These are phyloP conservation scores for Alectoria sarmentosa DNA, from an alignment of 495 filamentous ascomycete genomes.

Conservation along the genomic window DNA sequence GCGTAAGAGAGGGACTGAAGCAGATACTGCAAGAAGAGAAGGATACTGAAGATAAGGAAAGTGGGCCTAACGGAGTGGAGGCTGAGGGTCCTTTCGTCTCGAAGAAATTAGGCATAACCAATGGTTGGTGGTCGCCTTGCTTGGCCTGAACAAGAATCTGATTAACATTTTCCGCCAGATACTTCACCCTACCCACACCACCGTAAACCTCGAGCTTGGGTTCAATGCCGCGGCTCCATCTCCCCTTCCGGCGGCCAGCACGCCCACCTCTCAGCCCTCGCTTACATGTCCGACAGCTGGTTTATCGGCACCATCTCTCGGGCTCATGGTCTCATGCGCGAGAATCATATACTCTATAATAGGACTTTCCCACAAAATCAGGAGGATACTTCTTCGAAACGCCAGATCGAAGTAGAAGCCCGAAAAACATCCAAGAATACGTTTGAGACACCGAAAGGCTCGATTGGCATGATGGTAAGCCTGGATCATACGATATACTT, in stretches of 20 bases:
- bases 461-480: constrained; percentile 92
- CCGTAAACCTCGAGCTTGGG: constrained; percentile 69
- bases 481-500: constrained; percentile 95
- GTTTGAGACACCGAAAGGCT: constrained; percentile 29
- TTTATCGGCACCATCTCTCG: constrained; percentile 85
- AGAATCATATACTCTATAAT: constrained; percentile 30
- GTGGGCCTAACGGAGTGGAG: constrained; percentile 27
- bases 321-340: constrained; percentile 66
- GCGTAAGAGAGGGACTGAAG: constrained; percentile 32
- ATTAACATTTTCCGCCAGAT: constrained; percentile 24
- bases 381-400: not conserved
- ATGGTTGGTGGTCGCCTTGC: constrained; percentile 33
- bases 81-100: constrained; percentile 38
- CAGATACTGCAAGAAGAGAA: constrained; percentile 18
- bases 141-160: not conserved
- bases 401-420: not conserved
- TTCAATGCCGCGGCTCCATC: constrained; percentile 69
- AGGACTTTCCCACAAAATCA: not conserved
- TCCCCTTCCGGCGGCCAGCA: constrained; percentile 62
- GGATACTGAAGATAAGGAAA: constrained; percentile 26
- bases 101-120: constrained; percentile 36
- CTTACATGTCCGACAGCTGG: constrained; percentile 85
- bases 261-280: constrained; percentile 77
- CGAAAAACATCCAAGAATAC: constrained; percentile 11
- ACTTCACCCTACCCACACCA: constrained; percentile 47